Base-by-base conservation (phyloP, 1,284 basidiomycete species). In the Schizophyllum amplum region DNA sequence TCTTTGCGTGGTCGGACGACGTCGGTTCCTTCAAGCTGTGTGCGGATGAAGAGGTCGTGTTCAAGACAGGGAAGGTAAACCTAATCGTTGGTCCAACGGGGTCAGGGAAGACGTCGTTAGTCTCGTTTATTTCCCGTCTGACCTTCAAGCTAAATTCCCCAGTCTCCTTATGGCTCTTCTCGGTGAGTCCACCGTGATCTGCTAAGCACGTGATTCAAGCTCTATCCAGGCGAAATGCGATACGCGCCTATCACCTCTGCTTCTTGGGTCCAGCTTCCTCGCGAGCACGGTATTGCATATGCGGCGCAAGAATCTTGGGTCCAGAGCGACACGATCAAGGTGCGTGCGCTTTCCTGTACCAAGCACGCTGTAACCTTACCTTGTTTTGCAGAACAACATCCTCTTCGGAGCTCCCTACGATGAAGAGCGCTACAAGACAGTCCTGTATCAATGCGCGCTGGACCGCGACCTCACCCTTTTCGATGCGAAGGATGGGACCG, bases 291-390 rank as follows among this genome's bases (percentile, higher is more conserved):
- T 13, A 78, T 91, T 13, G 83, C 85, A 0, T 91, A 88, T 65
- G 86, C 86, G 4, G 85, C 87, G 1, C 90, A 92, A 65, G 87
- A 91, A 66, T 84, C 86, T 4, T 92, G 88, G 88, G 84, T 86
- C 11, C 48, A 22, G 21, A 50, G 24, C 48, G 48, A 50, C 13
- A 50, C 48, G 2, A 50, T 50, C 48, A 50, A 50, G 48, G 33
- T 42, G 17, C 33, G 7, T 9, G 33, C 33, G 7, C 7, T 17
- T 9, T 3, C 17, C 7, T 42, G 13, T 9, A 42, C 7, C 13
- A 42, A 2, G 13, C 33, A 3, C 33, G 17, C 17, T 3, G 4
- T 9, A 9, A 17, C 13, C 33, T 42, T 9, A 42, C 33, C 17
- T 9, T 3, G 33, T 9, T n/a, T 9, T 3, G 17, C 7, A 42